Evolutionary conservation across 2,329 filamentous ascomycete species (phyloP), one percentile per base, ranked within the genome.

Genomic region (Fusarium nanum): DNA sequence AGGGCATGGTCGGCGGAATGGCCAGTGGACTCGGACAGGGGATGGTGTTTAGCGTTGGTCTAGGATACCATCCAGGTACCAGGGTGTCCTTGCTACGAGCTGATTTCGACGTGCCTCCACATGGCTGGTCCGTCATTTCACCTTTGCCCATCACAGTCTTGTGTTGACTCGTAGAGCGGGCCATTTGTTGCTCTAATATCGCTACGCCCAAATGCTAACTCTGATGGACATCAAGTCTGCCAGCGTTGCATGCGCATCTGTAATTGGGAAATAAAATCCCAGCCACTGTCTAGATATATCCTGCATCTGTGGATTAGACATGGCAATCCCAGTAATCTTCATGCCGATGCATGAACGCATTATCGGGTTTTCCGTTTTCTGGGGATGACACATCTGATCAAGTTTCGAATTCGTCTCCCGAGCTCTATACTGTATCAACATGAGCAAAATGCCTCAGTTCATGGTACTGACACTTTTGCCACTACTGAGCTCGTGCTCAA

Each of bases 1-100:
- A 72, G 74, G 74, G 68, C 72, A 76, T 76, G 74, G 73, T 76
- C 74, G 68, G 73, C 69, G 72, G 73, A 76, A 76, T 73, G 64
- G 48, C 56, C 64, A 72, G 60, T 73, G 60, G 60, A 50, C 54
- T 22, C 53, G 37, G 59, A 59, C 73, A 75, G 62, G 73, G 73
- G 60, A 46, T 16, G 42, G 44, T 42, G 59, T 50, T 66, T 73
- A 73, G 62, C 69, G 67, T 57, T 70, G 66, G 61, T 50, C 53
- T 56, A 57, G 67, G 57, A 48, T 56, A 22, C 42, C 37, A 59
- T 41, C 37, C 28, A 30, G 12, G 28, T 48, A 48, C 32, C 53
- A 57, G 70, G 68, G 54, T 42, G 63, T 56, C 68, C 68, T 64
- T 56, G 56, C 63, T 60, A 63, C 71, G 60, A 70, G 67, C 69